Evolutionary conservation across 202 grass and related monocot species (phyloP), one percentile per base, ranked within the genome.

Genomic region (Zoysia matrella): DNA sequence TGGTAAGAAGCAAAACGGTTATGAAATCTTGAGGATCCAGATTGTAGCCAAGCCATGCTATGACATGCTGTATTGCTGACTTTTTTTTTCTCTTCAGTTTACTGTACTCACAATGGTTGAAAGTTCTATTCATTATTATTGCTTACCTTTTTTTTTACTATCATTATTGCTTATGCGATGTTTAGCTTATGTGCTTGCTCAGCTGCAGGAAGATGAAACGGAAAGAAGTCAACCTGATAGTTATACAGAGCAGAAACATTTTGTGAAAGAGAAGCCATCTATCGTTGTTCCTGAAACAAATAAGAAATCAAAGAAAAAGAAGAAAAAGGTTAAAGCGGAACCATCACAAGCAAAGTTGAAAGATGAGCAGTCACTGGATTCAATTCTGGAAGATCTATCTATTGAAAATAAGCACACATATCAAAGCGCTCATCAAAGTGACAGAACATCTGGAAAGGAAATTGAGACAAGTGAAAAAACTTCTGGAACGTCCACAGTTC

Each of bases 281-380:
- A 69, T 16, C 11, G 22, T 8, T 78, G 76, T 81, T 85, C 69
- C 71, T 7, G 80, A 84, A 80, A 82, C 89, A 86, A 95, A 89
- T 44, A 84, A 81, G 71, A 98, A 98, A 90, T 90, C 87, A 69
- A 98, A 95, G 92, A 98, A 93, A 87, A 98, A 95, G 84, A 95
- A 95, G 83, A 98, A 95, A 86, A 98, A 90, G 72, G 82, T 67
- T 49, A 98, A 98, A 77, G 80, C 57, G 4, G 85, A 85, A 61
- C 74, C 67, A 52, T 47, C 75, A 46, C 63, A 44, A 69, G 77
- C 49, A 13, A 91, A 85, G 36, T 73, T 11, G 5, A 84, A 71
- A 56, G 79, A 76, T 78, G 90, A 95, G 64, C 82, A 88, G 55
- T 90, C 85, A 12, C 65, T 99, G 6, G 89, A 94, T 74, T 85